Evolutionary conservation across 169 alveolate species (phyloP).

Genomic region (Plasmodium vinckei): DNA sequence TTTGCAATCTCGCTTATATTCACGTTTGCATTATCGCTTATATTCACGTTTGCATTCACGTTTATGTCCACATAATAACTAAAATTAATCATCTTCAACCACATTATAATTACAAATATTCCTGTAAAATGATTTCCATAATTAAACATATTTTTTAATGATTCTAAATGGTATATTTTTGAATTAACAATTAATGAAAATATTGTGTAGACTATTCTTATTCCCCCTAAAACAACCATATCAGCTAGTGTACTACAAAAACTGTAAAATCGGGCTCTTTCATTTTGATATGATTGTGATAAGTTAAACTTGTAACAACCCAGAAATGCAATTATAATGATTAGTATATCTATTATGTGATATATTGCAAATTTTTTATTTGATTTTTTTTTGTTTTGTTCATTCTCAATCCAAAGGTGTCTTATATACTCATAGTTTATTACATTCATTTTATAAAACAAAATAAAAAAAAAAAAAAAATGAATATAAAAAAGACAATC

Average conservation of each 20-base stretch:
- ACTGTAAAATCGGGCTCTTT: conserved; percentile 24
- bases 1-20: no score
- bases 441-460: conserved; percentile 41
- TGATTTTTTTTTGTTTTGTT: conserved; percentile 22
- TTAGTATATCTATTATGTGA: conserved; percentile 33
- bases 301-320: conserved; percentile 41
- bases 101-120: conserved; percentile 8
- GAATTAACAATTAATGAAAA: conserved; percentile 12
- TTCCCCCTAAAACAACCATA: conserved; percentile 6
- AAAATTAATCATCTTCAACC: conserved; percentile 44
- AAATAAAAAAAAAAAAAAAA: neutral
- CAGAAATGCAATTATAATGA: conserved; percentile 8
- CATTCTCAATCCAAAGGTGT: conserved; percentile 43
- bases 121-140: conserved; percentile 41
- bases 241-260: conserved; percentile 36
- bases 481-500: neutral
- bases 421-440: conserved; percentile 51
- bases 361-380: conserved; percentile 30
- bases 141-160: conserved; percentile 9
- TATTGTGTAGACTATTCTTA: conserved; percentile 22
- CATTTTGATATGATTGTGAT: conserved; percentile 10
- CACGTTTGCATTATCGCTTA: no score
- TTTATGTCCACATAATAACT: neutral
- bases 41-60: neutral
- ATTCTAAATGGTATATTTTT: conserved; percentile 2